Conservation (phyloP, 2,329 filamentous ascomycete genomes). For the Fusarium bulbicola region DNA sequence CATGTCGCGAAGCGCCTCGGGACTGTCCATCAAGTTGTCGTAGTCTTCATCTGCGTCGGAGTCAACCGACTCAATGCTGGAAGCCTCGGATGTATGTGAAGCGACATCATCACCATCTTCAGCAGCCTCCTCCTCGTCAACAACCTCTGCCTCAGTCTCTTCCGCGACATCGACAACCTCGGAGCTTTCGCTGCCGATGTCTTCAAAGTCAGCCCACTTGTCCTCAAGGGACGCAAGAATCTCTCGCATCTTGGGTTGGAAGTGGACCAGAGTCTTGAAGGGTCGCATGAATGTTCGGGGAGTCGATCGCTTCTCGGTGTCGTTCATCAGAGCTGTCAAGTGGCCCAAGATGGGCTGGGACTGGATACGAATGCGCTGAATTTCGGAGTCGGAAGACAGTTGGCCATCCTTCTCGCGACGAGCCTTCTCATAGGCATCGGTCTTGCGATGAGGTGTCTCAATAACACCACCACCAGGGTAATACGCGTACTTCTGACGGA, state of each 20-base stretch:
- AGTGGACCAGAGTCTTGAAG: constrained; percentile 53
- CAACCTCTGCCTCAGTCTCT: constrained; percentile 43
- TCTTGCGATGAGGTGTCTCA: constrained; percentile 8
- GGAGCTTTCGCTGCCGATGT: constrained; percentile 37
- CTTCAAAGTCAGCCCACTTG: constrained; percentile 53
- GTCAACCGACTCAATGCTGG: constrained; percentile 36
- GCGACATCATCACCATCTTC: constrained; percentile 43
- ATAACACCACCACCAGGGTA: neutral
- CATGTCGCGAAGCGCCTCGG: constrained; percentile 53
- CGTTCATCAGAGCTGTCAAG: constrained; percentile 49
- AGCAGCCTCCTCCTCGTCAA: constrained; percentile 26
- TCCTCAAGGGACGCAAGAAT: constrained; percentile 51
- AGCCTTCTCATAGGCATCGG: constrained; percentile 28
- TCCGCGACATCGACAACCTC: constrained; percentile 39
- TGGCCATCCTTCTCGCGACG: constrained; percentile 40
- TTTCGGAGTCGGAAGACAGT: constrained; percentile 37
- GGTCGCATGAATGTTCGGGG: constrained; percentile 54
- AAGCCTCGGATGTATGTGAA: constrained; percentile 44
- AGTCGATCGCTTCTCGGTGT: constrained; percentile 47
- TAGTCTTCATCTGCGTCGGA: constrained; percentile 49
- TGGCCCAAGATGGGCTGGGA: constrained; percentile 53
- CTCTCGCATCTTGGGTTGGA: constrained; percentile 53
- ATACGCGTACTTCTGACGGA: constrained; percentile 45
- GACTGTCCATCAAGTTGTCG: constrained; percentile 50
- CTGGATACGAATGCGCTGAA: constrained; percentile 52